Conservation (phyloP, 1,284 basidiomycete genomes). For the Boletellus deceptivus region DNA sequence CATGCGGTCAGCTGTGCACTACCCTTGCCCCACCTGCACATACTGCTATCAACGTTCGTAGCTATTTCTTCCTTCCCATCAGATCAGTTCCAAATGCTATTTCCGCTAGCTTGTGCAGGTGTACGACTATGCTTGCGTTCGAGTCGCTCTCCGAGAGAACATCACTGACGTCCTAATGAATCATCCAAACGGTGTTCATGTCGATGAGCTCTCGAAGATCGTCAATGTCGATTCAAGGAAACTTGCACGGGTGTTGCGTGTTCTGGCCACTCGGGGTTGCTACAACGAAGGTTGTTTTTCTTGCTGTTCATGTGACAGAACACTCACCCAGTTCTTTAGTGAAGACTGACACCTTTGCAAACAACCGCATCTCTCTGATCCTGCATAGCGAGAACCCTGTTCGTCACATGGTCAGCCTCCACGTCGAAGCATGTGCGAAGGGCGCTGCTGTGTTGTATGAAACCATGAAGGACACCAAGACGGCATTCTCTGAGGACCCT, state of each 20-base stretch:
- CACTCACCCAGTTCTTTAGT: slow-evolving; percentile 14
- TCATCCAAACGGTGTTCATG: slow-evolving; percentile 32
- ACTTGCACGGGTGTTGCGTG: slow-evolving; percentile 33
- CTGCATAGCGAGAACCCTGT: slow-evolving; percentile 29
- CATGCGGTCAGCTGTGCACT: slow-evolving; percentile 29
- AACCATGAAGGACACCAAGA: slow-evolving; percentile 23
- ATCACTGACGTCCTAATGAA: slow-evolving; percentile 31
- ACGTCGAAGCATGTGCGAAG: slow-evolving; percentile 23
- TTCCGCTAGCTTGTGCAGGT: slow-evolving; percentile 20
- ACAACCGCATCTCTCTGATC: slow-evolving; percentile 36
- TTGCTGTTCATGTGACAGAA: background rate
- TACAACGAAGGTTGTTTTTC: slow-evolving; percentile 34
- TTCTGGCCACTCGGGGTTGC: slow-evolving; percentile 37
- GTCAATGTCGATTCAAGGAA: slow-evolving; percentile 30
- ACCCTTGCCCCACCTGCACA: slow-evolving; percentile 32
- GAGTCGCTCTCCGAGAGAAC: slow-evolving; percentile 26
- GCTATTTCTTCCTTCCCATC: no score
- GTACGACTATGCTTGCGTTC: slow-evolving; percentile 32
- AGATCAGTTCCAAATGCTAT: background rate
- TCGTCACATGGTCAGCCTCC: slow-evolving; percentile 20
- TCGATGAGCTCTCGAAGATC: slow-evolving; percentile 29
- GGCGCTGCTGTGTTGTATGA: slow-evolving; percentile 29
- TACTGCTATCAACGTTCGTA: slow-evolving; percentile 23
- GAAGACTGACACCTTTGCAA: slow-evolving; percentile 31
- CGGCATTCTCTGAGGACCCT: slow-evolving; percentile 24